These are phyloP conservation scores for Carex parvula DNA, from an alignment of 176 grass and related monocot species.

Conservation along the genomic window DNA sequence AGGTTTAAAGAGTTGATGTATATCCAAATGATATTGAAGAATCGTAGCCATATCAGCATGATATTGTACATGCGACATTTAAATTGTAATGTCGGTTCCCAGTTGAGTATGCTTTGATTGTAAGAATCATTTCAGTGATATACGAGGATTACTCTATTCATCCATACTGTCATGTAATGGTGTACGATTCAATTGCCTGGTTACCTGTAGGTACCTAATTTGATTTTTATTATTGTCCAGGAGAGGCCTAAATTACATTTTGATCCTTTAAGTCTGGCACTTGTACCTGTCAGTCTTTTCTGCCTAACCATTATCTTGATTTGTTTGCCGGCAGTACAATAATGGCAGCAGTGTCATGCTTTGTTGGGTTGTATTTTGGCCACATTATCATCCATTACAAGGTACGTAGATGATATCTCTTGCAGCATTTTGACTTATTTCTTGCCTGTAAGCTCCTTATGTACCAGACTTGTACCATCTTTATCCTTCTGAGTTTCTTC, in stretches of 20 bases:
- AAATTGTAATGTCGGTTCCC: neutral
- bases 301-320: slow-evolving; percentile 8
- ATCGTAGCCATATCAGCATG: neutral
- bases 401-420: slow-evolving; percentile 28
- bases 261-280: slow-evolving; percentile 5
- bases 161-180: slow-evolving; percentile 3
- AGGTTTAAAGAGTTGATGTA: neutral
- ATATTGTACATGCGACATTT: neutral
- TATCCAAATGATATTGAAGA: neutral
- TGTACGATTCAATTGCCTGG: neutral
- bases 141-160: neutral
- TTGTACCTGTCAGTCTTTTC: neutral
- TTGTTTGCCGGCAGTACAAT: slow-evolving; percentile 42
- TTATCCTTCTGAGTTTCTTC: neutral
- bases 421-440: neutral
- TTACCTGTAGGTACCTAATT: slow-evolving; percentile 2
- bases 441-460: neutral
- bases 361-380: slow-evolving; percentile 88
- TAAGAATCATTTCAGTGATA: neutral
- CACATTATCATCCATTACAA: slow-evolving; percentile 77
- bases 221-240: neutral
- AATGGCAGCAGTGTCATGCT: slow-evolving; percentile 83
- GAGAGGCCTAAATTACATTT: neutral
- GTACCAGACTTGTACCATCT: neutral
- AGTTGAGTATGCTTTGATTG: neutral